Base-by-base conservation (phyloP, 805 yeast genomes). In the Spathaspora passalidarum region DNA sequence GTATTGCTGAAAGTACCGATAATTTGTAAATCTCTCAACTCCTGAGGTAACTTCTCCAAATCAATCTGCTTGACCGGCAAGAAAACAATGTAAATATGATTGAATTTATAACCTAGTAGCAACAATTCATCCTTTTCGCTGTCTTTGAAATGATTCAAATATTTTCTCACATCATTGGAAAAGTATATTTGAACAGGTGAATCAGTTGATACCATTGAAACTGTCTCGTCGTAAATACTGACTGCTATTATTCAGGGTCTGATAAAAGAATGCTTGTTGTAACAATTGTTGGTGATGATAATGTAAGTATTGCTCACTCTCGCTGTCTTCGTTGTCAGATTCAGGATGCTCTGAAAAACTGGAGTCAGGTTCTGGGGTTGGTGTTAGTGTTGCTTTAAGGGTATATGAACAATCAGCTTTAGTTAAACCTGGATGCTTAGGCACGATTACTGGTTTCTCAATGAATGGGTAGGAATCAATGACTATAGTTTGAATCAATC, bases 221-320 rank as follows among this genome's bases (percentile, higher is more conserved):
- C 76, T 71, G 51, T 72, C 76, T 43, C 76, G 51, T 42, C 76
- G 51, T 20, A 71, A 53, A 47, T 68, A 69, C 51, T 68, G 76
- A 2, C 74, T 68, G 52, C 75, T 70, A 51, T 65, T 70, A 56
- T 72, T 71, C 42, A 69, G 56, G 45, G 61, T 55, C 26, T 39
- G 34, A 23, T 46, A 46, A 26, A 46, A 38, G 19, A 40, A 23
- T 4, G 14, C 36, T 20, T 36, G 34, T 29, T 29, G 34, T 29
- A 29, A 29, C 16, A 29, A 29, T 29, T 29, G 29, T 25, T 25
- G 29, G 29, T 25, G 34, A 17, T n/a, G 32, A 26, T 29, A 17
- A 29, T 29, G 14, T 3, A 10, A n/a, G 4, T 25, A n/a, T 25
- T 25, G 29, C 13, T 25, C 29, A 4, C 8, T 25, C 13, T 7